Conservation (phyloP, 129 eudicot species). For the Cynara cardunculus region DNA sequence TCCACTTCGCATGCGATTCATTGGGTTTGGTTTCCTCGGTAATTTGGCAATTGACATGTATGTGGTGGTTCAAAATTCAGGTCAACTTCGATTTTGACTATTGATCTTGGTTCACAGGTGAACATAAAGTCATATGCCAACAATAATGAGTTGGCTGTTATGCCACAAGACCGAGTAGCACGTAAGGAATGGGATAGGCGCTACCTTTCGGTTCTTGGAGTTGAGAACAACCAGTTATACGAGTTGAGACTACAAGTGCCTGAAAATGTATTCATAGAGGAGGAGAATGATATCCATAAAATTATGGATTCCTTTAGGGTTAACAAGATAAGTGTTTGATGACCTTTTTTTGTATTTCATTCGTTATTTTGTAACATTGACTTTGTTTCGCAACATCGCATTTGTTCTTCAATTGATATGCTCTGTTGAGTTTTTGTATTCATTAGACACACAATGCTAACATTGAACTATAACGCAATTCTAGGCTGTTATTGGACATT, state of each 20-base stretch:
- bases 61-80: not conserved
- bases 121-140: slow-evolving; percentile 92
- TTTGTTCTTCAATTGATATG: not conserved
- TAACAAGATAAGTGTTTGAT: slow-evolving; percentile 59
- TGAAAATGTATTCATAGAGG: slow-evolving; percentile 70
- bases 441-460: not conserved
- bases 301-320: slow-evolving; percentile 89
- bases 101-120: slow-evolving; percentile 39
- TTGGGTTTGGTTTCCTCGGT: not conserved
- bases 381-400: not conserved
- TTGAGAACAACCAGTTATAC: slow-evolving; percentile 86
- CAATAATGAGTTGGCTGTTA: slow-evolving; percentile 95
- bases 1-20: not conserved
- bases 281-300: slow-evolving; percentile 72
- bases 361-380: not conserved
- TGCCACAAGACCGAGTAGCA: slow-evolving; percentile 79
- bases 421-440: slow-evolving; percentile 8
- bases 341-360: not conserved
- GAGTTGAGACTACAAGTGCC: slow-evolving; percentile 85
- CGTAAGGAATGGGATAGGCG: slow-evolving; percentile 88
- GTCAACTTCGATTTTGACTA: not conserved
- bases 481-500: not conserved
- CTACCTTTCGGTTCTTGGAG: slow-evolving; percentile 95
- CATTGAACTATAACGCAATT: not conserved
- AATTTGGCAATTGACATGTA: not conserved